Evolutionary conservation across 441 rosid species (phyloP).

Genomic region (Populus trichocarpa): DNA sequence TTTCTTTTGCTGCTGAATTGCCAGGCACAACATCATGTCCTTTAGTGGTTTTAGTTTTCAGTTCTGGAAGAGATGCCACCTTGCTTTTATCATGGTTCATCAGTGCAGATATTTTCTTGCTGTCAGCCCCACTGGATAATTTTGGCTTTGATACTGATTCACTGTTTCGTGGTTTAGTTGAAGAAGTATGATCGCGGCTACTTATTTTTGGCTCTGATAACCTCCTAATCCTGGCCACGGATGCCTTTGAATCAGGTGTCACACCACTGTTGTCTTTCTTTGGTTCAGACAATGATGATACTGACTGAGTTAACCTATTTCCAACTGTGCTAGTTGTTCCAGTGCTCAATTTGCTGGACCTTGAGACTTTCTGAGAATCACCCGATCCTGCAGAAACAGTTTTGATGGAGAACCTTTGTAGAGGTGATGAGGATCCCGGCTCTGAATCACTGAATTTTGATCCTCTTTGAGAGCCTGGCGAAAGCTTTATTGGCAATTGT

Average conservation of each 20-base stretch:
- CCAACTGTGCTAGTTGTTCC: conserved; percentile 48
- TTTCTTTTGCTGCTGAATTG: conserved; percentile 39
- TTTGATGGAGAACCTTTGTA: conserved; percentile 53
- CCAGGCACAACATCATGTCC: conserved; percentile 31
- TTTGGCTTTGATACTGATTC: conserved; percentile 44
- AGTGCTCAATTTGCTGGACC: conserved; percentile 47
- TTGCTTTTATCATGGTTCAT: conserved; percentile 76
- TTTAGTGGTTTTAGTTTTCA: conserved; percentile 59
- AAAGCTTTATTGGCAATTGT: conserved; percentile 55
- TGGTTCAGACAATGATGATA: conserved; percentile 61
- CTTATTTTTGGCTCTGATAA: conserved; percentile 80
- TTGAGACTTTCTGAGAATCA: conserved; percentile 49
- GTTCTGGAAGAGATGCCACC: conserved; percentile 90
- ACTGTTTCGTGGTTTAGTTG: conserved; percentile 46
- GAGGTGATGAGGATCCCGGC: conserved; percentile 74
- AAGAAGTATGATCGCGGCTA: conserved; percentile 35
- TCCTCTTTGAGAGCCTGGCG: conserved; percentile 58
- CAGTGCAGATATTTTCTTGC: conserved; percentile 81
- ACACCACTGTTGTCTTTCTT: conserved; percentile 45
- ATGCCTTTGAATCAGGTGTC: conserved; percentile 54
- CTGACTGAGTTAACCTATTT: conserved; percentile 59
- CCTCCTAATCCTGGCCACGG: conserved; percentile 74
- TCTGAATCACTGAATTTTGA: conserved; percentile 87
- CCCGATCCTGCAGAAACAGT: conserved; percentile 47
- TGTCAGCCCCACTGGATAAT: conserved; percentile 49